Base-by-base conservation (phyloP, 2,329 filamentous ascomycete species). In the Mariannaea elegans region DNA sequence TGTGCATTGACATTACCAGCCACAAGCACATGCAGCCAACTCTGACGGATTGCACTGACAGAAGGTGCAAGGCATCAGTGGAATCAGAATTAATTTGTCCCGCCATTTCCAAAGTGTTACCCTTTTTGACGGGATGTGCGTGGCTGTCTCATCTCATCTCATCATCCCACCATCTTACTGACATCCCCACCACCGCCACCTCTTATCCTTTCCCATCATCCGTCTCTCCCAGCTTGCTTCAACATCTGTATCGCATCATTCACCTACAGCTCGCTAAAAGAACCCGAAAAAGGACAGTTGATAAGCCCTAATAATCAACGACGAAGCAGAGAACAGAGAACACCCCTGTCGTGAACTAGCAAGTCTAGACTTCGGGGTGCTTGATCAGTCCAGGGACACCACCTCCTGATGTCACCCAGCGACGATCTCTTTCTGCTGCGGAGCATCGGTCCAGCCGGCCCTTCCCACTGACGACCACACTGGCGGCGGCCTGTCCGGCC, bases 381-480 rank as follows among this genome's bases (percentile, higher is more conserved):
- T 24, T 27, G 34, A 51, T 9, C 18, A 31, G 39, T 36, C 12
- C 45, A 57, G 41, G 34, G 31, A 36, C 36, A 34, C 31, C 39
- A 51, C 55, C 49, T 31, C 55, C 55, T 62, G 59, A 62, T 62
- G 59, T 62, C 59, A 62, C 59, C 59, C 54, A 42, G 23, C 27
- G 59, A 46, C 55, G 55, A 62, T 59, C 49, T 46, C 45, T n/a
- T n/a, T 46, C 23, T 49, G 41, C 48, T 42, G 49, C 59, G 55
- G 55, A 59, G 50, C 55, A 54, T 59, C 55, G 59, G 55, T 62
- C 59, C 55, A 56, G 59, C 59, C 59, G 55, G 59, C 48, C 48
- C 5, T 23, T 42, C 36, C 19, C 32, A 53, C 34, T 54, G 50
- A 49, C 45, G 53, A 42, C 46, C 42, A 44, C 56, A 36, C 56